Evolutionary conservation across 2,329 filamentous ascomycete genomes (phyloP).

Genomic region (Alternaria gaisen): DNA sequence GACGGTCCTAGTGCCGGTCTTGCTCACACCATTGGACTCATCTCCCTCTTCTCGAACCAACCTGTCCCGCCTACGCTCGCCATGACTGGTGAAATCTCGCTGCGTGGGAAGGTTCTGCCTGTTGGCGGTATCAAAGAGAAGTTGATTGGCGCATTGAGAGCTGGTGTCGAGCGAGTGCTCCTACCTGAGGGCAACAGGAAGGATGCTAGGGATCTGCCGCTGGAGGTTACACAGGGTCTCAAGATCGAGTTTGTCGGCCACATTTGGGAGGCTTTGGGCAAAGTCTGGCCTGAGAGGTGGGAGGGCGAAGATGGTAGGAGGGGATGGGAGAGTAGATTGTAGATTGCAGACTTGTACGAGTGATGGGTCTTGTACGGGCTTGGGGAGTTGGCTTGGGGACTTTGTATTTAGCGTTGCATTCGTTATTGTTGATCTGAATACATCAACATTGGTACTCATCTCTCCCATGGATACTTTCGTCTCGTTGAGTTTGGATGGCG

Average conservation of each 20-base stretch:
- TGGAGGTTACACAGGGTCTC: constrained; percentile 86
- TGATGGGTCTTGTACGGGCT: neutral
- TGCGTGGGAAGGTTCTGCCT: constrained; percentile 88
- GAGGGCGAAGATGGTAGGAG: constrained; percentile 69
- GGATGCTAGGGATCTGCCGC: constrained; percentile 88
- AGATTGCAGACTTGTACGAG: constrained; percentile 24
- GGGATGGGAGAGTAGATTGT: constrained; percentile 78
- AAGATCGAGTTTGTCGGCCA: constrained; percentile 92
- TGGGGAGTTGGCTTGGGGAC: neutral
- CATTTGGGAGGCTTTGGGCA: constrained; percentile 91
- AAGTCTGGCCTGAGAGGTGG: constrained; percentile 93
- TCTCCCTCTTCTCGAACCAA: constrained; percentile 87
- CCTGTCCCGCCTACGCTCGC: constrained; percentile 89
- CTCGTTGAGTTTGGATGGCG: neutral
- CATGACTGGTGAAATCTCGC: constrained; percentile 85
- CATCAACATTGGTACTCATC: neutral
- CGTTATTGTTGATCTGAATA: neutral
- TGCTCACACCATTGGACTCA: constrained; percentile 91
- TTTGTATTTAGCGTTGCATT: constrained; percentile 13
- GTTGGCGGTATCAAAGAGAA: constrained; percentile 99
- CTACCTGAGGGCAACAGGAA: constrained; percentile 89
- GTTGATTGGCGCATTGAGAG: constrained; percentile 89
- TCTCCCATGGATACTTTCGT: neutral
- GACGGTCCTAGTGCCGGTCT: constrained; percentile 86
- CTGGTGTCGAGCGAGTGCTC: constrained; percentile 93